A percentile compares a stretch with the other conserved stretches of the same genome.
phyloP scores from a whole-genome alignment of 345 rosid species.

The Euclidium syriacum region DNA sequence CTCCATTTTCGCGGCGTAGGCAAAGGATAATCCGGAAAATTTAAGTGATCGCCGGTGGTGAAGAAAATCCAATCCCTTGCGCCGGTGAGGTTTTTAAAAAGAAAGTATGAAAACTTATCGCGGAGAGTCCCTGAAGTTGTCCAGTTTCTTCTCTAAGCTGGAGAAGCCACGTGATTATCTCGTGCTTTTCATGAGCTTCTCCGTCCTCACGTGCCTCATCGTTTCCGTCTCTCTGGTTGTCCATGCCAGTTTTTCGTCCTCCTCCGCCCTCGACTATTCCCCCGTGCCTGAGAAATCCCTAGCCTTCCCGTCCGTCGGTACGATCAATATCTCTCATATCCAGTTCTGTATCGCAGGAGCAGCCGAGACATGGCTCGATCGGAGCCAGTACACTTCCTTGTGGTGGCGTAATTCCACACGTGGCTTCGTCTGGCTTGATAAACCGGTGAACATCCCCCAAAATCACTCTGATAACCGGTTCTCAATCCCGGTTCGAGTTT shows the following conservation, averaged over 20 bases:
- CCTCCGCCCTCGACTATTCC: constrained; percentile 19
- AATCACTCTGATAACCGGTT: not conserved
- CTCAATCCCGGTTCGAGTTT: constrained; percentile 39
- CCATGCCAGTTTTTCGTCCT: constrained; percentile 38
- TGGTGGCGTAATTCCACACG: constrained; percentile 69
- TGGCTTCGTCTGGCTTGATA: constrained; percentile 69
- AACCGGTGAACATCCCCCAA: constrained; percentile 10
- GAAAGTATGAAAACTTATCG: constrained; percentile 22
- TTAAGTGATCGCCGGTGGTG: constrained; percentile 1
- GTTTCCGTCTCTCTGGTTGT: constrained; percentile 48
- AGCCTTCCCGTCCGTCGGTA: not conserved
- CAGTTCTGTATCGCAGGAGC: constrained; percentile 65
- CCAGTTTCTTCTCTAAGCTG: constrained; percentile 26
- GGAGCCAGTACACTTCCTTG: constrained; percentile 45
- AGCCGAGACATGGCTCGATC: constrained; percentile 51
- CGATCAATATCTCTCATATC: constrained; percentile 71
- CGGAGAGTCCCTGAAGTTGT: constrained; percentile 30
- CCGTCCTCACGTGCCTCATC: constrained; percentile 43
- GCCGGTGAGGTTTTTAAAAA: not conserved
- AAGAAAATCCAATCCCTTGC: not conserved
- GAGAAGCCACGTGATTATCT: constrained; percentile 37
- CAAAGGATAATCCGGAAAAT: not conserved
- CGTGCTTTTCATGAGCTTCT: constrained; percentile 36
- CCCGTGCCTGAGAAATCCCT: constrained; percentile 2
- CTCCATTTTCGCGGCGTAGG: constrained; percentile 11